Evolutionary conservation across 176 grass and related monocot genomes (phyloP), one percentile per base, ranked within the genome.

Genomic region (Triticum monococcum): DNA sequence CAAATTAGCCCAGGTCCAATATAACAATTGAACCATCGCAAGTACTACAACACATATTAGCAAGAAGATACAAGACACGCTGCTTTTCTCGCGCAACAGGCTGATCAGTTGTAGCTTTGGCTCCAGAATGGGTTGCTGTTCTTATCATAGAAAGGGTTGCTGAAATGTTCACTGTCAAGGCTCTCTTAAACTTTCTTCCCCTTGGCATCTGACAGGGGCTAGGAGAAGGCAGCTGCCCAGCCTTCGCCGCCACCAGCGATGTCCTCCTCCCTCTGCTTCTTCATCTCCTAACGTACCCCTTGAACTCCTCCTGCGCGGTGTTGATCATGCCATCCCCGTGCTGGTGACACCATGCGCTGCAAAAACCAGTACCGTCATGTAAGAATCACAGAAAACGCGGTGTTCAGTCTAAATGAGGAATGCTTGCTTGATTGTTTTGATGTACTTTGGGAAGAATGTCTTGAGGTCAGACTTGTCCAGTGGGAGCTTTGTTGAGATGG

Each of bases 401-500:
- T 57, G 18, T 12, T 56, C 6, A 10, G 24, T 79, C 18, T 81
- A 52, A 72, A 66, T 41, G 40, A 11, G 40, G 40, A 43, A 43
- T 43, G 40, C 9, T 43, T 43, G 40, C 11, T 11, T 9, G 37
- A 38, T 8, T 38, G 23, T 30, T 45, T 36, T 62, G 9, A 5
- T 28, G 12, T 90, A 98, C 96, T 86, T 98, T 30, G 96, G 91
- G 38, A 95, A 98, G 86, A 92, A 98, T 41, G 88, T 89, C 36
- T 92, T 95, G 80, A 98, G 88, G 41, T 95, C 96, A 23, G 93
- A 93, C 68, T 94, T 95, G 78, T 93, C 93, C 59, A 85, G 33
- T 5, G 93, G 96, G 79, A 98, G 91, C 71, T 79, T 98, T 69
- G 93, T 93, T 63, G 96, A 98, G 85, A 98, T 94, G 56, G 88